Conservation (phyloP, 2,329 filamentous ascomycete genomes). For the Samsoniella hepiali region DNA sequence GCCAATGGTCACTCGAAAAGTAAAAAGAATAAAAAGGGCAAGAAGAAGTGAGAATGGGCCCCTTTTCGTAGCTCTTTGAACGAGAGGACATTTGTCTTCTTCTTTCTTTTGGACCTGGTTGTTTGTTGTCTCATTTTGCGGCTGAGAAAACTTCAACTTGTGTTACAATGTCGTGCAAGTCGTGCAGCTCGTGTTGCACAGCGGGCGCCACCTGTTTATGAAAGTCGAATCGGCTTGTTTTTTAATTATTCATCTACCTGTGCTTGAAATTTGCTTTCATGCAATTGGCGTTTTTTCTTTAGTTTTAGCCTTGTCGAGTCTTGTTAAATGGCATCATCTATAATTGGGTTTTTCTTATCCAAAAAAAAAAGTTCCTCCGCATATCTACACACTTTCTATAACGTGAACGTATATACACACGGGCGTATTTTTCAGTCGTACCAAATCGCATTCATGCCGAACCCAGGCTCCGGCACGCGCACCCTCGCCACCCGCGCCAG, state of each 20-base stretch:
- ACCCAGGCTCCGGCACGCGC: constrained; percentile 80
- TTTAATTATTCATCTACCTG: neutral
- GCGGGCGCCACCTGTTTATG: neutral
- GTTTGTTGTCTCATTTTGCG: neutral
- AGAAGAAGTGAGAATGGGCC: constrained; percentile 31
- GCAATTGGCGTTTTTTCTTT: neutral
- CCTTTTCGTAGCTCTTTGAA: neutral
- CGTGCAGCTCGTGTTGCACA: neutral
- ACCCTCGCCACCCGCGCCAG: constrained; percentile 72
- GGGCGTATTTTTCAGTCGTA: constrained; percentile 53
- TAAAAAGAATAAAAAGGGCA: constrained; percentile 32
- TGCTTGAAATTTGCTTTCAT: neutral
- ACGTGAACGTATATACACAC: neutral
- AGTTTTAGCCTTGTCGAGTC: neutral
- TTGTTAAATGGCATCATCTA: neutral
- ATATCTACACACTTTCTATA: too few species aligned
- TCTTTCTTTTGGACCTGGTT: neutral
- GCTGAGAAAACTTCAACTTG: neutral
- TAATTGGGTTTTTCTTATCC: neutral
- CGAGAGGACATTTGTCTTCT: neutral
- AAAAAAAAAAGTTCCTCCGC: too few species aligned
- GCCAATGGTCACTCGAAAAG: constrained; percentile 15
- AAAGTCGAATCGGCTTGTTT: neutral
- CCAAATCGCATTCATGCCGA: constrained; percentile 97
- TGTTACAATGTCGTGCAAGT: neutral